Conservation (phyloP, 305 asterid genomes). For the Solanum hybrid region DNA sequence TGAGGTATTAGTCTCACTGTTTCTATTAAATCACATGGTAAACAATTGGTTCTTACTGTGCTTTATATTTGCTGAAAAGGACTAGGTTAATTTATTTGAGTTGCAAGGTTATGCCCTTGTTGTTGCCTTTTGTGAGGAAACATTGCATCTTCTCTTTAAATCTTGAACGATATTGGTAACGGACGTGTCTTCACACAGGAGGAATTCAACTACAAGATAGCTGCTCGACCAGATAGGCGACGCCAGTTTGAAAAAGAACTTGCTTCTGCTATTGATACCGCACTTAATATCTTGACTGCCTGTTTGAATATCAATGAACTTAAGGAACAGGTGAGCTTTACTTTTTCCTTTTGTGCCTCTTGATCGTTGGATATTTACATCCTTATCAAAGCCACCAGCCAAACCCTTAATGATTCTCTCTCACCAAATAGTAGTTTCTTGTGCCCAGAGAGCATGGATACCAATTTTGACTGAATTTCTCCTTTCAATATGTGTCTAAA, state of each 20-base stretch:
- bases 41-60: not conserved
- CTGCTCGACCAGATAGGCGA: slow-evolving; percentile 97
- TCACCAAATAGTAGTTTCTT: not conserved
- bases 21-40: not conserved
- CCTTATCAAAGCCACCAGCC: not conserved
- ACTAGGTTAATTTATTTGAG: not conserved
- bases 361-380: not conserved
- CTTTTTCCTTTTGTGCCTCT: slow-evolving; percentile 8
- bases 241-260: slow-evolving; percentile 87
- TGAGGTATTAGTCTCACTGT: slow-evolving; percentile 47
- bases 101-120: slow-evolving; percentile 1
- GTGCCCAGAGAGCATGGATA: not conserved
- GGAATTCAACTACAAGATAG: slow-evolving; percentile 88
- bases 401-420: not conserved
- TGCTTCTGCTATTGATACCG: slow-evolving; percentile 64
- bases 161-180: slow-evolving; percentile 2
- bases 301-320: slow-evolving; percentile 76
- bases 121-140: slow-evolving; percentile 3
- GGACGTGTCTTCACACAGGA: slow-evolving; percentile 45
- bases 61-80: not conserved
- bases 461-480: not conserved
- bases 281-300: slow-evolving; percentile 78
- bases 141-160: not conserved
- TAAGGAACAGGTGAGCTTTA: slow-evolving; percentile 66
- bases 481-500: not conserved